Evolutionary conservation across 768 basidiomycete genomes (phyloP).

Genomic region (Pleurotus sapidus): DNA sequence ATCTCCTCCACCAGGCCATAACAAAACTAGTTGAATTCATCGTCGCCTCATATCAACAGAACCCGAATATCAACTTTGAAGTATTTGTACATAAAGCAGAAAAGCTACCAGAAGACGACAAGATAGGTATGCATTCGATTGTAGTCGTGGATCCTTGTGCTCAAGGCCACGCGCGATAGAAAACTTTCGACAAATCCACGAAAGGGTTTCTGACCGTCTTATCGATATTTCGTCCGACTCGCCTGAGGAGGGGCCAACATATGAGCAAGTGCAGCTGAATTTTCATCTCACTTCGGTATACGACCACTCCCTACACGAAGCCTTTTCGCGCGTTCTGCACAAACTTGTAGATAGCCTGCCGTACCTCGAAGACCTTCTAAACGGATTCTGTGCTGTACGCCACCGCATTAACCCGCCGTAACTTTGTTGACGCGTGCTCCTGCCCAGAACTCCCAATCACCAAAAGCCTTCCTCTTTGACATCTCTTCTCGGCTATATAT

Average conservation of each 20-base stretch:
- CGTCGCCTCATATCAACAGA: conserved; percentile 69
- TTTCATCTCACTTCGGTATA: conserved; percentile 93
- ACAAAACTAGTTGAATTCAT: conserved; percentile 81
- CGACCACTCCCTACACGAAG: conserved; percentile 89
- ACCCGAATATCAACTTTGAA: conserved; percentile 77
- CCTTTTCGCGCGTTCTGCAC: conserved; percentile 87
- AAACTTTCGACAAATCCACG: conserved; percentile 88
- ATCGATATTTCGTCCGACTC: conserved; percentile 66
- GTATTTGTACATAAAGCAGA: conserved; percentile 97
- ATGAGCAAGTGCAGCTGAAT: conserved; percentile 71
- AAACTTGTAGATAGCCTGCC: conserved; percentile 83
- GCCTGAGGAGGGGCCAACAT: conserved; percentile 1
- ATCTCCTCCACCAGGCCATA: conserved; percentile 82
- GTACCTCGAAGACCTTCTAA: conserved; percentile 83
- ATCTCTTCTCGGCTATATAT: conserved; percentile 80
- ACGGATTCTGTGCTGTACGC: conserved; percentile 77
- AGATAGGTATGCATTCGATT: conserved; percentile 57
- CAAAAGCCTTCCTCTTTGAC: conserved; percentile 94
- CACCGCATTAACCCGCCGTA: not conserved
- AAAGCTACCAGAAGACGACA: conserved; percentile 86
- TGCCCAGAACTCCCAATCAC: conserved; percentile 80
- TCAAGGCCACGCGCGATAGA: conserved; percentile 43
- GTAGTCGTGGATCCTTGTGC: not conserved
- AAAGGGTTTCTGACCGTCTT: conserved; percentile 81
- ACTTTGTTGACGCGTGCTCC: conserved; percentile 4